A percentile compares a stretch with the other conserved stretches of the same genome.
Conservation (phyloP, 2,329 filamentous ascomycete genomes). For the Aaosphaeria arxii region DNA sequence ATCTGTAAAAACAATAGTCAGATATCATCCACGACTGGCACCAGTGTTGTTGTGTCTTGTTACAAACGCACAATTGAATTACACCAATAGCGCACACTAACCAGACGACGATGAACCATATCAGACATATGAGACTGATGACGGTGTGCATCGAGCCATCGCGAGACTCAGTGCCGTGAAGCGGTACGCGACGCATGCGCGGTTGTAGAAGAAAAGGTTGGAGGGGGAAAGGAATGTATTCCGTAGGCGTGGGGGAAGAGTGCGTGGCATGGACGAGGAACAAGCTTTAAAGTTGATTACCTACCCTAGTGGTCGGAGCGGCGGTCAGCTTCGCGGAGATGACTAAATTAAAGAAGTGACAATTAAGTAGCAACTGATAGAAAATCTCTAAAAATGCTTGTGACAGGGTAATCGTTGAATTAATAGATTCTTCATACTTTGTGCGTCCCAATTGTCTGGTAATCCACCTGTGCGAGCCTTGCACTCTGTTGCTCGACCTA, state of each 20-base stretch:
- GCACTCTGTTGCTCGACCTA: too few species aligned
- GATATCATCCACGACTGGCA: constrained; percentile 1
- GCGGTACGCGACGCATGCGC: constrained; percentile 34
- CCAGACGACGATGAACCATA: constrained; percentile 57
- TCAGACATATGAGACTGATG: constrained; percentile 47
- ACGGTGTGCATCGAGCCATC: constrained; percentile 35
- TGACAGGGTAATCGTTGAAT: too few species aligned
- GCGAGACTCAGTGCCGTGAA: constrained; percentile 18
- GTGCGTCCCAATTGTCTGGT: too few species aligned
- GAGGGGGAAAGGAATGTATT: constrained; percentile 8
- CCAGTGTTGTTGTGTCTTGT: background rate
- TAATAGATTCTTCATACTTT: too few species aligned
- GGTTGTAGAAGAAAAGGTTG: constrained; percentile 9
- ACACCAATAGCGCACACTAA: constrained; percentile 58
- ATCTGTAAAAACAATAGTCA: constrained; percentile 39
- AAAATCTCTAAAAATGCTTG: too few species aligned
- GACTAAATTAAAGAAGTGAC: too few species aligned
- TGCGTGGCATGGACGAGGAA: too few species aligned
- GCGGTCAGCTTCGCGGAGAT: too few species aligned
- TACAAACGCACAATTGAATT: constrained; percentile 51
- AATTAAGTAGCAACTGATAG: too few species aligned
- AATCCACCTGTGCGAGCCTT: too few species aligned
- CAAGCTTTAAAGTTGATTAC: too few species aligned
- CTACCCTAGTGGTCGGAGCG: too few species aligned
- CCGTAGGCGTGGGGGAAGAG: background rate